A percentile compares a stretch with the other conserved stretches of the same genome.
Conservation (phyloP, 2,329 filamentous ascomycete genomes). For the Aciculosporium take region DNA sequence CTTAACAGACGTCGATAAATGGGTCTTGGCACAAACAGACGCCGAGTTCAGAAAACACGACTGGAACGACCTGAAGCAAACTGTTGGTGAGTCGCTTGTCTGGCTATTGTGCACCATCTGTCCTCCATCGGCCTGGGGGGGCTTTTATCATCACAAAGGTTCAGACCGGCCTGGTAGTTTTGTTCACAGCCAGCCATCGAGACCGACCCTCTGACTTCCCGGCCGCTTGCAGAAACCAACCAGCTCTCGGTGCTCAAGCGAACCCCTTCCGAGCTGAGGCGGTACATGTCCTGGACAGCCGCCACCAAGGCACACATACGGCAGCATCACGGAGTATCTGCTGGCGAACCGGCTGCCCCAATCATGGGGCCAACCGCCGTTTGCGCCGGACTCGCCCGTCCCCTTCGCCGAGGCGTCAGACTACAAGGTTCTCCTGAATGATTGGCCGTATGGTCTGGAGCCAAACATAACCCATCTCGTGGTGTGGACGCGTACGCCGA, state of each 20-base stretch:
- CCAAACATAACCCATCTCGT: slow-evolving; percentile 64
- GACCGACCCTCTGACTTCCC: background rate
- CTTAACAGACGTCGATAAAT: slow-evolving; percentile 43
- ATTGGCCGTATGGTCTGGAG: slow-evolving; percentile 81
- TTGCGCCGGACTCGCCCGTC: slow-evolving; percentile 32
- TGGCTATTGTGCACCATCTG: background rate
- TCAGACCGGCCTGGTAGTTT: too few species aligned
- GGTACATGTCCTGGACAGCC: slow-evolving; percentile 65
- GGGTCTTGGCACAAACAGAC: slow-evolving; percentile 50
- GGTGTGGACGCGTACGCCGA: slow-evolving; percentile 75
- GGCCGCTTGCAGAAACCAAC: slow-evolving; percentile 30
- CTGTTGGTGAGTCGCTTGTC: slow-evolving; percentile 42
- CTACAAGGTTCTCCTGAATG: slow-evolving; percentile 65
- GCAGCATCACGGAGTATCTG: slow-evolving; percentile 68
- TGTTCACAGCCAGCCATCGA: too few species aligned
- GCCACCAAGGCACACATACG: slow-evolving; percentile 57
- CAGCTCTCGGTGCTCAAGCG: slow-evolving; percentile 63
- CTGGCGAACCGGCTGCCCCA: slow-evolving; percentile 53
- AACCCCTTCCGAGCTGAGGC: slow-evolving; percentile 63
- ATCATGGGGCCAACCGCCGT: slow-evolving; percentile 50
- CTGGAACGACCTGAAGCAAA: slow-evolving; percentile 58
- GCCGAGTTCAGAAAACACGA: slow-evolving; percentile 54
- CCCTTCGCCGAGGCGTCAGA: slow-evolving; percentile 42
- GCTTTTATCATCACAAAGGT: too few species aligned
- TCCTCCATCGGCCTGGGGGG: background rate